Conservation (phyloP, 805 yeast genomes). For the Schwanniomyces sp. region DNA sequence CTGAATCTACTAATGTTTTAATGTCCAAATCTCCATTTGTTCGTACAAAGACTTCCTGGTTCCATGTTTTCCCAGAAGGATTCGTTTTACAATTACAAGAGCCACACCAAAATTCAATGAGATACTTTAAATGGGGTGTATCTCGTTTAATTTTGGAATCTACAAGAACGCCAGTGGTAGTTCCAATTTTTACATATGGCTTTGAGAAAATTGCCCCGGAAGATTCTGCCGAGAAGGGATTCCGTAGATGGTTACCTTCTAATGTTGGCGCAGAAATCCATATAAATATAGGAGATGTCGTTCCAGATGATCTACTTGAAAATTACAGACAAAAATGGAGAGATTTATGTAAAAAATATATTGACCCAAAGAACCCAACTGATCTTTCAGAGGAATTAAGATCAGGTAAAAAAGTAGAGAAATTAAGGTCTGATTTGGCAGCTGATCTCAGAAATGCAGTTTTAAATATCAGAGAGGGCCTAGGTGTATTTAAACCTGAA, state of each 20-base stretch:
- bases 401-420: slow-evolving; percentile 61
- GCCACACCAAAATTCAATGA: slow-evolving; percentile 83
- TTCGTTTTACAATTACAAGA: slow-evolving; percentile 82
- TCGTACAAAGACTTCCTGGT: slow-evolving; percentile 75
- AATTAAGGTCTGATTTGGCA: slow-evolving; percentile 71
- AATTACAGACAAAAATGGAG: slow-evolving; percentile 72
- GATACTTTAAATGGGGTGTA: slow-evolving; percentile 96
- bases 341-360: slow-evolving; percentile 52
- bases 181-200: slow-evolving; percentile 85
- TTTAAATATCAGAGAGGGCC: slow-evolving; percentile 41
- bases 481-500: slow-evolving; percentile 53
- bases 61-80: slow-evolving; percentile 94
- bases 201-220: slow-evolving; percentile 89
- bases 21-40: slow-evolving; percentile 51
- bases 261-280: slow-evolving; percentile 67
- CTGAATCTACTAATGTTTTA: slow-evolving; percentile 29
- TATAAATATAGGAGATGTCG: slow-evolving; percentile 69
- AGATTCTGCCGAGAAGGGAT: slow-evolving; percentile 51
- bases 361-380: slow-evolving; percentile 48
- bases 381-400: slow-evolving; percentile 65
- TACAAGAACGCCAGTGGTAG: slow-evolving; percentile 77
- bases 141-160: slow-evolving; percentile 81
- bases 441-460: slow-evolving; percentile 65
- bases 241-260: slow-evolving; percentile 59
- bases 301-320: slow-evolving; percentile 60